Evolutionary conservation across 495 filamentous ascomycete genomes (phyloP).

Genomic region (Xylaria cubensis): DNA sequence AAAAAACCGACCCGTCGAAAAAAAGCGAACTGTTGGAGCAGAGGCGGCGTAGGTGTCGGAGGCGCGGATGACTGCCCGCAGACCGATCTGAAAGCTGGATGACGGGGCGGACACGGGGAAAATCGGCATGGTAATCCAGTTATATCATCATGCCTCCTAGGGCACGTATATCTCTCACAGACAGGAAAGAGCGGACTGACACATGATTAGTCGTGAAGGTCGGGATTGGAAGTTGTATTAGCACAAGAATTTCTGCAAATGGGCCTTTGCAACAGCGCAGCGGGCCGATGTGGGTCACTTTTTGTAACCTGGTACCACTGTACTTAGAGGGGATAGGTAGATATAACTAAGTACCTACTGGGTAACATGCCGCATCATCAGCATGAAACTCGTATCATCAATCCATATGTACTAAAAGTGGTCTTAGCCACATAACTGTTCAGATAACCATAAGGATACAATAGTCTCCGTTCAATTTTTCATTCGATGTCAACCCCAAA

Average conservation of each 20-base stretch:
- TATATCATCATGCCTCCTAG: conserved; percentile 38
- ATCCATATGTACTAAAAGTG: neutral
- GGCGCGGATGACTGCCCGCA: conserved; percentile 37
- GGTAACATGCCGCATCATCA: neutral
- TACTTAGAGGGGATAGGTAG: too few relatives aligned
- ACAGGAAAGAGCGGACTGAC: conserved; percentile 18
- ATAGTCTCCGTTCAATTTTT: neutral
- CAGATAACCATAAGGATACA: neutral
- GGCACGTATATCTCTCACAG: conserved; percentile 18
- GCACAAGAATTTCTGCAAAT: conserved; percentile 20
- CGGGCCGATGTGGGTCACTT: conserved; percentile 16
- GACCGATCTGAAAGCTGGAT: conserved; percentile 40
- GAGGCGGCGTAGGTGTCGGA: conserved; percentile 30
- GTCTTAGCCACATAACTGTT: neutral
- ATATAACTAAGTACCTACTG: too few relatives aligned
- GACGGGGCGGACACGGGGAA: conserved; percentile 30
- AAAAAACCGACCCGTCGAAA: conserved; percentile 29
- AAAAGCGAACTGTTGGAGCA: conserved; percentile 28
- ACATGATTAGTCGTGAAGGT: conserved; percentile 26
- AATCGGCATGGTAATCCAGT: conserved; percentile 38
- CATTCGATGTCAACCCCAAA: neutral
- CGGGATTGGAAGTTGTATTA: neutral
- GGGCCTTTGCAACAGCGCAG: conserved; percentile 12
- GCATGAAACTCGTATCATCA: neutral
- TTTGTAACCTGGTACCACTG: neutral